Evolutionary conservation across 805 yeast genomes (phyloP).

Genomic region (Barnettozyma californica): DNA sequence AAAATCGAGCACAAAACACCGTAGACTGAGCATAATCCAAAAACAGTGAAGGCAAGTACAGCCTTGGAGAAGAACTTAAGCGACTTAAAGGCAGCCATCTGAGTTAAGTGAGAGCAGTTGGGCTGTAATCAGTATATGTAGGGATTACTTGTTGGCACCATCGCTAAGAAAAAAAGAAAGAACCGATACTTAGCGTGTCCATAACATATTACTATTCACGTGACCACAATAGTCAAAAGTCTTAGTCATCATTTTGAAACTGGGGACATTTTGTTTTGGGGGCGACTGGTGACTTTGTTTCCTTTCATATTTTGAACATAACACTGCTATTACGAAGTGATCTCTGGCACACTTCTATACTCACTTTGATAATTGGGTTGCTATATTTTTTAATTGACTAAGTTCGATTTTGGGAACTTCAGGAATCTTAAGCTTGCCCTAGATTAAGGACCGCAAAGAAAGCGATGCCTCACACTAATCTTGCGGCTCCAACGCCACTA

Average conservation of each 20-base stretch:
- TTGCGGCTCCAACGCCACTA: slow-evolving; percentile 21
- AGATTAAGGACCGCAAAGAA: not conserved
- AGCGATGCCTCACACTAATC: not conserved
- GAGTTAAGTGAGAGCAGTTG: not conserved
- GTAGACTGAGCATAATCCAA: slow-evolving; percentile 59
- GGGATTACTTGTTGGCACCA: not conserved
- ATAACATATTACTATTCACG: not conserved
- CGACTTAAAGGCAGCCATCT: slow-evolving; percentile 9
- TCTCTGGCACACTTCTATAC: not conserved
- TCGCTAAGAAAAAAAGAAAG: not conserved
- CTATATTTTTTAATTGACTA: not conserved
- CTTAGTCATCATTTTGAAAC: not conserved
- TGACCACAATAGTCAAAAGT: not conserved
- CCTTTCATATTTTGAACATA: not conserved
- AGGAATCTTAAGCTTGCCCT: not conserved
- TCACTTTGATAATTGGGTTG: no score
- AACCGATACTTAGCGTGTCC: not conserved
- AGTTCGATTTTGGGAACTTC: not conserved
- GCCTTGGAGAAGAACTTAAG: slow-evolving; percentile 54
- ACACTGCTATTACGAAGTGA: not conserved
- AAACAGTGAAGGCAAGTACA: slow-evolving; percentile 44
- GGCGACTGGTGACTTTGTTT: not conserved
- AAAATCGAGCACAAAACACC: slow-evolving; percentile 74
- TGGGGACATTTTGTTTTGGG: not conserved
- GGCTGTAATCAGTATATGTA: not conserved